These are phyloP conservation scores for Simmondsia chinensis DNA, from an alignment of 148 eudicot species.

Conservation along the genomic window DNA sequence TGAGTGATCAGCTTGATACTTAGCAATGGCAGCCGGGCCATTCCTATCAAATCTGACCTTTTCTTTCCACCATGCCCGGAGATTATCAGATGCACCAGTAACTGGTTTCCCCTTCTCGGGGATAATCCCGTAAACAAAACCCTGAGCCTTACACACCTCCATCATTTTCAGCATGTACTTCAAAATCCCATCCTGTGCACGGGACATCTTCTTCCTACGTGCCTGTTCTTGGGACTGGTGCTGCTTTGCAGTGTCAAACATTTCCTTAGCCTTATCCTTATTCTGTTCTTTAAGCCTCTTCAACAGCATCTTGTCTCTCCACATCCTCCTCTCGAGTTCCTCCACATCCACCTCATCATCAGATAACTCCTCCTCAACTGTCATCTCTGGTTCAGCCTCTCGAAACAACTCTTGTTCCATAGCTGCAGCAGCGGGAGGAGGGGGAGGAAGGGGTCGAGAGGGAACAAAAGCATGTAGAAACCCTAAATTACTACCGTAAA, in stretches of 20 bases:
- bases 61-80: conserved; percentile 64
- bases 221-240: conserved; percentile 46
- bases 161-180: conserved; percentile 56
- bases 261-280: conserved; percentile 34
- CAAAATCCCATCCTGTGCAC: conserved; percentile 42
- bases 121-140: conserved; percentile 55
- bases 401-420: conserved; percentile 22
- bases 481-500: conserved; percentile 26
- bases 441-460: conserved; percentile 10
- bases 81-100: conserved; percentile 55
- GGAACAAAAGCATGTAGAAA: no score
- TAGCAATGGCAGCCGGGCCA: conserved; percentile 51
- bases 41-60: conserved; percentile 50
- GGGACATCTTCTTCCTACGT: conserved; percentile 42
- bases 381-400: conserved; percentile 24
- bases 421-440: not conserved
- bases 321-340: conserved; percentile 55
- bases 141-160: conserved; percentile 59
- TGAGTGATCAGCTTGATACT: conserved; percentile 38
- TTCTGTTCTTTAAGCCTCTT: conserved; percentile 40
- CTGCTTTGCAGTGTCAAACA: conserved; percentile 22
- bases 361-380: conserved; percentile 38
- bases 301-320: conserved; percentile 38
- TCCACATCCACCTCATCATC: conserved; percentile 53
- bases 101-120: conserved; percentile 59